These are phyloP conservation scores for Mycosphaerelloides madeirae DNA, from an alignment of 2,329 filamentous ascomycete genomes.

Conservation along the genomic window DNA sequence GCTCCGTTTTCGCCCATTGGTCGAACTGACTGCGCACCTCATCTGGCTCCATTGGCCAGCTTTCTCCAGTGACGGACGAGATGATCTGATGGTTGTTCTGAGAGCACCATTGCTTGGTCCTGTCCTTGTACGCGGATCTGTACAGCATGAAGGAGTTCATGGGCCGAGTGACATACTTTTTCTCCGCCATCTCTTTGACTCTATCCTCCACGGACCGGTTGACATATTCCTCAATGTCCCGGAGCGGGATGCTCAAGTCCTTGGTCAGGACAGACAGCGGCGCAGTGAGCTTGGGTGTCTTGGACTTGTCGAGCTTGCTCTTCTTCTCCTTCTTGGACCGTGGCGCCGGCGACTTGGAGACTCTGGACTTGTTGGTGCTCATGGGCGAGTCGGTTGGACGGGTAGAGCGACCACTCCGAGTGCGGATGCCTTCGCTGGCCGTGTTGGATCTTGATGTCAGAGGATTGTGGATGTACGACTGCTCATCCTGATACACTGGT, in stretches of 20 bases:
- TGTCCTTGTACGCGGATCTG: constrained; percentile 82
- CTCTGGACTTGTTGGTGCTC: constrained; percentile 29
- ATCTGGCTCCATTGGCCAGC: constrained; percentile 78
- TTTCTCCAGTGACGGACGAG: constrained; percentile 77
- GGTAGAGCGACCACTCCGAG: constrained; percentile 37
- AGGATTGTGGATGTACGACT: constrained; percentile 32
- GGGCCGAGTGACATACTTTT: constrained; percentile 77
- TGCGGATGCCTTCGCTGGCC: constrained; percentile 37
- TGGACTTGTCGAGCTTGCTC: constrained; percentile 41
- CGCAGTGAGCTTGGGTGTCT: constrained; percentile 54
- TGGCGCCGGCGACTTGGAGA: constrained; percentile 31
- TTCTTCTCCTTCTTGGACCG: constrained; percentile 42
- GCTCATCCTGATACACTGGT: constrained; percentile 22
- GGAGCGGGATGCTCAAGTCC: constrained; percentile 59
- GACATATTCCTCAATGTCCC: constrained; percentile 77
- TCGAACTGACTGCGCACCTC: constrained; percentile 71
- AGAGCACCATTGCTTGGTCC: constrained; percentile 73
- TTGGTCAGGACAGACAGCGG: constrained; percentile 69
- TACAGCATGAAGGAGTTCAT: constrained; percentile 99
- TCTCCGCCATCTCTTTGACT: constrained; percentile 61
- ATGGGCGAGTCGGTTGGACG: constrained; percentile 34
- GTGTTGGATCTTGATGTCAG: constrained; percentile 43
- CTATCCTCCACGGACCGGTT: constrained; percentile 64
- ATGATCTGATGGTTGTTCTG: constrained; percentile 93
- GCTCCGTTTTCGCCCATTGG: constrained; percentile 71